Base-by-base conservation (phyloP, 1,139 yeast species). In the Cylindricascospora bacillispora region DNA sequence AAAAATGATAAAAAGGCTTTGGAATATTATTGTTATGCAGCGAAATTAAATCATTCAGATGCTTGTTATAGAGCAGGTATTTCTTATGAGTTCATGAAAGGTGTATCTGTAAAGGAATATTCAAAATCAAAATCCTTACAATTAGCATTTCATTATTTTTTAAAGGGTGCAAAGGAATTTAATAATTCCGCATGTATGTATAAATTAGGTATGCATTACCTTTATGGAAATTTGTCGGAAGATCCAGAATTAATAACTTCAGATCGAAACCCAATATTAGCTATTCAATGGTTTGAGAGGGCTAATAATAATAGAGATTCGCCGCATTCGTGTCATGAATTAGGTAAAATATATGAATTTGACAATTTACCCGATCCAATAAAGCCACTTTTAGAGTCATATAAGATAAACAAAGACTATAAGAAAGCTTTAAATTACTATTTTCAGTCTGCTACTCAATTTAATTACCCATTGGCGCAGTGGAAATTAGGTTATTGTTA, bases 401-500 rank as follows among this genome's bases (percentile, higher is more conserved):
- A 40, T 19, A 47, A 49, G 30, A 38, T 45, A 38, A 26, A 36
- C 28, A 33, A 58, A 27, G 63, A 77, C 50, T 68, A 69, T 33
- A 56, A 66, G n/a, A 67, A 65, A 42, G 75, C 95, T 6, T 60
- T 83, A 33, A 64, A 73, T 24, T 70, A 70, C 44, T 89, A 77
- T 56, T 66, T 77, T 44, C 71, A 71, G 37, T 81, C 95, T 3
- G 94, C 95, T 5, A 41, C 30, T 11, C 70, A 72, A 43, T 61
- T 75, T 37, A 73, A 76, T 26, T 80, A 86, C 47, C 62, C 86
- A 7, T 73, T 83, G 25, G 81, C 95, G 0, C 93, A 83, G 53
- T 85, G 80, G 47, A 73, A 82, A 40, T 62, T 89, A 28, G 98
- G 95, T 3, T 72, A 74, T 45, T 78, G 85, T 30, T 85, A 83